A percentile compares a stretch with the other conserved stretches of the same genome.
Conservation (phyloP, 2,329 filamentous ascomycete genomes). For the Gliomastix tumulicola region DNA sequence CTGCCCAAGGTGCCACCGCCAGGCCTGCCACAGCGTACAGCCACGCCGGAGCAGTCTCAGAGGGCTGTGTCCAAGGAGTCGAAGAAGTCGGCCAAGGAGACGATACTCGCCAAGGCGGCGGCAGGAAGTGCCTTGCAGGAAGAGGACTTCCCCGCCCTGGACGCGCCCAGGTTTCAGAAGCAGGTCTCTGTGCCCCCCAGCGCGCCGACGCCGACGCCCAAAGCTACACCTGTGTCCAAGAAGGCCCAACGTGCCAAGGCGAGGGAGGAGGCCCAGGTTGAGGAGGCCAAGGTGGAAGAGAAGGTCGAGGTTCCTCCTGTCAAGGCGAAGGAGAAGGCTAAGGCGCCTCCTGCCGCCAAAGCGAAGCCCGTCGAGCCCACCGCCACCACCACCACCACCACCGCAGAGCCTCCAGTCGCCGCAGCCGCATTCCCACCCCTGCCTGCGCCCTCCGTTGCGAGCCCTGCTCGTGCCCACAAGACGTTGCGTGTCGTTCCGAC, state of each 20-base stretch:
- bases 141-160: constrained; percentile 57
- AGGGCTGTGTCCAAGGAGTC: constrained; percentile 20
- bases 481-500: constrained; percentile 65
- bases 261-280: background rate
- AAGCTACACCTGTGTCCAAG: constrained; percentile 23
- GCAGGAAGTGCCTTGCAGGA: constrained; percentile 36
- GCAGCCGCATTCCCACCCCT: constrained; percentile 36
- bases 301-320: background rate
- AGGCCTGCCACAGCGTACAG: constrained; percentile 13
- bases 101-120: constrained; percentile 32
- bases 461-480: constrained; percentile 49
- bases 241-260: constrained; percentile 18
- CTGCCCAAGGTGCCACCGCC: constrained; percentile 15
- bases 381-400: too few species aligned
- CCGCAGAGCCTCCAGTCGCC: too few species aligned
- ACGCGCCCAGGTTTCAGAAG: constrained; percentile 32
- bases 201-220: constrained; percentile 25
- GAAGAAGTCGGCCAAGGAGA: constrained; percentile 35
- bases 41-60: constrained; percentile 25
- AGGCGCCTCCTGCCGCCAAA: background rate
- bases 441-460: constrained; percentile 37
- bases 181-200: constrained; percentile 16
- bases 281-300: background rate
- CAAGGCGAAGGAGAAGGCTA: background rate
- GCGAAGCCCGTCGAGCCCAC: background rate